phyloP scores from a whole-genome alignment of 2,329 filamentous ascomycete genomes.

The Neophaeococcomyces mojaviensis region DNA sequence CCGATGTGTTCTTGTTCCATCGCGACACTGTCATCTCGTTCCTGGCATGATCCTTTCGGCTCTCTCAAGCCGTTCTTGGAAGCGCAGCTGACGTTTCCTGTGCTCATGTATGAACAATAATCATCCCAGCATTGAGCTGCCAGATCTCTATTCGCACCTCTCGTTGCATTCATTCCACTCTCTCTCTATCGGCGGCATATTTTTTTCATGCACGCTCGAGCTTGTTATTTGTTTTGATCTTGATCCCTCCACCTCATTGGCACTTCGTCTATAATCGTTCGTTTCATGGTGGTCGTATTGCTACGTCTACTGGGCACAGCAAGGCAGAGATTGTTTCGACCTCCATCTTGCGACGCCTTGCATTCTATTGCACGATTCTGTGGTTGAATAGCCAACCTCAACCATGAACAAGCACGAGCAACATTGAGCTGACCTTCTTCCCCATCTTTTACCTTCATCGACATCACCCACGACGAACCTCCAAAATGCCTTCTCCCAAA shows the following conservation, averaged over 20 bases:
- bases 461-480: not conserved
- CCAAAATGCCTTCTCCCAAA: conserved; percentile 2
- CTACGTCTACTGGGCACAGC: not conserved
- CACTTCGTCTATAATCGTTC: not conserved
- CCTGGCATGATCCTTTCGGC: not conserved
- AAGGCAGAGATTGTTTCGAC: too few species aligned
- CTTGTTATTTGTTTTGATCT: not conserved
- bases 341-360: not conserved
- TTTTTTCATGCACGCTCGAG: not conserved
- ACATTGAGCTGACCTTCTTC: not conserved
- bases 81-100: not conserved
- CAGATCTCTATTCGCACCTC: not conserved
- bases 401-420: not conserved
- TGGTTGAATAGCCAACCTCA: not conserved
- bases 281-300: not conserved
- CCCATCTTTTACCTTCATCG: not conserved
- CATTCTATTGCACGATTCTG: not conserved
- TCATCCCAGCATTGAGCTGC: not conserved
- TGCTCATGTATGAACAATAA: not conserved
- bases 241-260: not conserved
- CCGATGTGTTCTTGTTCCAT: conserved; percentile 3
- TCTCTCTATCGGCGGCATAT: not conserved
- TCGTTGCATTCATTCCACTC: not conserved
- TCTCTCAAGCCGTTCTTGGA: conserved; percentile 1
- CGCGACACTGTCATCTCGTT: not conserved